These are phyloP conservation scores for Angomonas deanei DNA, from an alignment of 208 protist genomes.

Conservation along the genomic window DNA sequence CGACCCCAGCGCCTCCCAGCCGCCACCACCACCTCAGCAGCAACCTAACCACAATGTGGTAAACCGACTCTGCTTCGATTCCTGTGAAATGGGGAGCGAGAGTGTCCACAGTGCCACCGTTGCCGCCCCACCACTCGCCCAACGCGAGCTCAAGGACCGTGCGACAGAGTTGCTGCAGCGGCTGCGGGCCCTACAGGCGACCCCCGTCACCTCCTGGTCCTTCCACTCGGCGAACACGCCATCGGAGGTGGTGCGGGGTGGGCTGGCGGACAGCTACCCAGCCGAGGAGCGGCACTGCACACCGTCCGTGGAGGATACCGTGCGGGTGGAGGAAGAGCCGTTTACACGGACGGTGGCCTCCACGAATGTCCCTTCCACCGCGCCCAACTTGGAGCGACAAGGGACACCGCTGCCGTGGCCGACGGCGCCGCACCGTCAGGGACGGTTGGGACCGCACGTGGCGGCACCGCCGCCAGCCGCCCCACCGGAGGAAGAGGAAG, in stretches of 20 bases:
- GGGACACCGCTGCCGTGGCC: conserved; percentile 14
- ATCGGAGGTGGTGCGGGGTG: not conserved
- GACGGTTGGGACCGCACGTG: not conserved
- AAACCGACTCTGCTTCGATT: conserved; percentile 1
- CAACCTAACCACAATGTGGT: not conserved
- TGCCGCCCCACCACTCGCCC: not conserved
- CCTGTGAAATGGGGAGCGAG: not conserved
- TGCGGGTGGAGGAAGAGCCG: not conserved
- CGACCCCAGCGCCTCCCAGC: not conserved
- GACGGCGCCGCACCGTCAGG: not conserved
- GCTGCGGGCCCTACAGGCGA: not conserved
- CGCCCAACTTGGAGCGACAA: not conserved
- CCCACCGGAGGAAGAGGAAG: not conserved
- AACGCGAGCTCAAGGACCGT: not conserved
- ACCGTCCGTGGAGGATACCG: not conserved
- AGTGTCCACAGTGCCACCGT: not conserved
- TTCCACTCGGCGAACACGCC: conserved; percentile 22
- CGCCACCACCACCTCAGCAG: conserved; percentile 1
- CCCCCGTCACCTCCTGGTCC: conserved; percentile 28
- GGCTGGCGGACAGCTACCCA: not conserved
- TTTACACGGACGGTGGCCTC: not conserved
- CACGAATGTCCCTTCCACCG: conserved; percentile 1
- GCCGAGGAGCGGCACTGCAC: no score
- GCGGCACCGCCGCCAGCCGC: not conserved
- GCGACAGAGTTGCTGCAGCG: conserved; percentile 2